Evolutionary conservation across 306 rosid genomes (phyloP), one percentile per base, ranked within the genome.

Genomic region (Urtica urens): DNA sequence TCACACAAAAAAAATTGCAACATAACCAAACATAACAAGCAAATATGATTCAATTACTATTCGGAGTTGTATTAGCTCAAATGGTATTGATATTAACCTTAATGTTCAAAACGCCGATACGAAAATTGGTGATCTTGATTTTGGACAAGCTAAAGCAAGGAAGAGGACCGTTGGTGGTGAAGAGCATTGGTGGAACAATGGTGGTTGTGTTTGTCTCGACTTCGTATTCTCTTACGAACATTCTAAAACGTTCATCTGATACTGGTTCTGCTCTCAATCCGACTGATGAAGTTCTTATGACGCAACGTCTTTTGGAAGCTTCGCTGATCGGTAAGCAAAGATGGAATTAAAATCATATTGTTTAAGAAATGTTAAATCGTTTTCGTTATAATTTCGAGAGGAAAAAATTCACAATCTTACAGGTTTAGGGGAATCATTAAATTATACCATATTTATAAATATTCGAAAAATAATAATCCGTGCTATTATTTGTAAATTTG

Each of bases 121-220:
- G 90, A 53, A 75, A 57, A 28, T 22, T 77, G 53, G 25, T 72
- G 63, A 63, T 72, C 3, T 37, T 41, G 35, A 73, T 55, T 26
- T 56, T 83, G 59, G 76, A 80, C 55, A 52, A 37, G 3, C 35
- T 62, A 64, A 80, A 83, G 60, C 78, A 71, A 41, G 90, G 90
- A 17, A 56, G 64, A 26, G 78, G 69, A 3, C 69, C 78, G 3
- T 49, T 79, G 52, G 72, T 83, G 45, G 58, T 55, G 29, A 72
- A 83, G 60, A 77, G 75, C 13, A 71, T 83, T 34, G 90, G 73
- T 17, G 77, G 69, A 40, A 83, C 86, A 18, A 27, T 77, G 63
- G 10, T 65, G 10, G 58, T 74, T 30, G 67, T 83, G 14, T 70
- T 80, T 30, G 58, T 63, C 27, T 77, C 83, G 6, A 67, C 76